Evolutionary conservation across 352 stramenopile genomes (phyloP).

Genomic region (Globisporangium emineosum): DNA sequence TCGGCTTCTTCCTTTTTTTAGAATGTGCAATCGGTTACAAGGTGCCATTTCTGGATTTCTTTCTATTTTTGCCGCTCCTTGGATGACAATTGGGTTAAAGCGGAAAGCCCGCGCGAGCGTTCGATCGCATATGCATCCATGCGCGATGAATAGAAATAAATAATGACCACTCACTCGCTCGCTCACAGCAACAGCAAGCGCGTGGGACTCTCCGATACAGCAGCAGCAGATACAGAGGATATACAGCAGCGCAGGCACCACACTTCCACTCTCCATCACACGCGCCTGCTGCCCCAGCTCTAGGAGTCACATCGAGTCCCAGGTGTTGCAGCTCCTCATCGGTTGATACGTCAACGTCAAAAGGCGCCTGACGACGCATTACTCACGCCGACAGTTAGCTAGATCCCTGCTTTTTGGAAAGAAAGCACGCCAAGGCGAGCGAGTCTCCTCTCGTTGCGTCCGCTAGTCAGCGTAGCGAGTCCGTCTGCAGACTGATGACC

Average conservation of each 20-base stretch:
- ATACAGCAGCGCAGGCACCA: not conserved
- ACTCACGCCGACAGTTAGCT: not conserved
- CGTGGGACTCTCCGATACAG: not conserved
- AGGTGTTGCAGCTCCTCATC: not conserved
- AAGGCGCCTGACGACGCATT: not conserved
- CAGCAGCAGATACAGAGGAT: not conserved
- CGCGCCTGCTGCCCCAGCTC: too few relatives aligned
- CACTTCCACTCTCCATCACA: too few relatives aligned
- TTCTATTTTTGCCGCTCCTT: constrained; percentile 3
- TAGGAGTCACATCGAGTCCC: not conserved
- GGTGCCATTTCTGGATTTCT: not conserved
- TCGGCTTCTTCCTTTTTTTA: too few relatives aligned
- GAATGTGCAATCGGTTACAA: not conserved
- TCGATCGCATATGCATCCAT: constrained; percentile 1
- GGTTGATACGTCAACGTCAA: not conserved
- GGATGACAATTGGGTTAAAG: not conserved
- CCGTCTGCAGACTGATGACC: constrained; percentile 1
- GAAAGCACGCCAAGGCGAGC: not conserved
- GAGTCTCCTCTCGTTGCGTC: not conserved
- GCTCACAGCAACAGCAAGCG: not conserved
- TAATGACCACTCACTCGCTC: not conserved
- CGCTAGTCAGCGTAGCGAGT: not conserved
- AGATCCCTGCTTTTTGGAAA: not conserved
- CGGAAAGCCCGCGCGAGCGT: not conserved
- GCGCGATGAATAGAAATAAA: not conserved